Conservation (phyloP, 1,284 basidiomycete species). For the Retiboletus flavoniger region DNA sequence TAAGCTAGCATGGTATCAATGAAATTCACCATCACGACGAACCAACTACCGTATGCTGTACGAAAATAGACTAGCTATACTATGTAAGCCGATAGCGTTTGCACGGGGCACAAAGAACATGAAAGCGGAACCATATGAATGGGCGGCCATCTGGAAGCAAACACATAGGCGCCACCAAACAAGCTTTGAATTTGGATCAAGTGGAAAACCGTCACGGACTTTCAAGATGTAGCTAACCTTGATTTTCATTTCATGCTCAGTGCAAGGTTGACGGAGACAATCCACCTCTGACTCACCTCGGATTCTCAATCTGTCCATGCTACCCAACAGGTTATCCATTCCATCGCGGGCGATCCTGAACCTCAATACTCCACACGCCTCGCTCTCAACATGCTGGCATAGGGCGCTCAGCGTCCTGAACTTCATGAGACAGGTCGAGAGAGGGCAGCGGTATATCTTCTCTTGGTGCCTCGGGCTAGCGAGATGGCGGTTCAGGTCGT, state of each 20-base stretch:
- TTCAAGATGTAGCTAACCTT: constrained; percentile 24
- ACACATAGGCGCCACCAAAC: constrained; percentile 19
- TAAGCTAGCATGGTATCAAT: constrained; percentile 16
- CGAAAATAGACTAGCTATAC: constrained; percentile 2
- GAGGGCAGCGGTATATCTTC: constrained; percentile 47
- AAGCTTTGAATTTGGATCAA: constrained; percentile 9
- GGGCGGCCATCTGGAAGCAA: constrained; percentile 25
- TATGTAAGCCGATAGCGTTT: constrained; percentile 4
- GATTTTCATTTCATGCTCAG: constrained; percentile 18
- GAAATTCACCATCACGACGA: constrained; percentile 15
- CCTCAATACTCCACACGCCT: constrained; percentile 47
- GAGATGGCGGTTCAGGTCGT: constrained; percentile 51
- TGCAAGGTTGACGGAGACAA: not conserved
- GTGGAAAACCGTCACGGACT: constrained; percentile 29
- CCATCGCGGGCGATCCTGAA: constrained; percentile 40
- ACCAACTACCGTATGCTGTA: constrained; percentile 1
- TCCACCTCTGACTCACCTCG: constrained; percentile 33
- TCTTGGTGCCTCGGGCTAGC: constrained; percentile 47
- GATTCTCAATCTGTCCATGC: constrained; percentile 19
- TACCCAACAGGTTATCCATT: constrained; percentile 35
- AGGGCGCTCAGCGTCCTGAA: constrained; percentile 50
- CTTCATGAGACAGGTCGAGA: constrained; percentile 35
- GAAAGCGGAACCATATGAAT: constrained; percentile 16
- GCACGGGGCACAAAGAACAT: constrained; percentile 22
- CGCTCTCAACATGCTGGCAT: constrained; percentile 57